phyloP scores from a whole-genome alignment of 352 stramenopile genomes.

The Pythium grandisporangium region DNA sequence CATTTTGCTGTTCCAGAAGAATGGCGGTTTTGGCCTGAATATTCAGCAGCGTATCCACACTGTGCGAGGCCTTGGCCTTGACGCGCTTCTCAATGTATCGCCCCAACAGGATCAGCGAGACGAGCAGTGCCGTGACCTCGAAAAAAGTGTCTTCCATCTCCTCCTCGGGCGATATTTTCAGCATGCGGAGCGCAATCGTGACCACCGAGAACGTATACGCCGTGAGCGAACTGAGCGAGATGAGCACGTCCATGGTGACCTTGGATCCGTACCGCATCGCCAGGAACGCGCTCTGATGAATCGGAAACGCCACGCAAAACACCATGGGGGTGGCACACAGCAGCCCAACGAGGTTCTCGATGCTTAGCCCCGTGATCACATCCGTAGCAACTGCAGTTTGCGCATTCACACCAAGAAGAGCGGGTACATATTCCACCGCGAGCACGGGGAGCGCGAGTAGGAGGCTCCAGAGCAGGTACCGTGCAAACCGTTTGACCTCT shows the following conservation, averaged over 20 bases:
- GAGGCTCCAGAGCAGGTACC: conserved; percentile 39
- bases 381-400: conserved; percentile 15
- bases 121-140: conserved; percentile 52
- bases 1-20: conserved; percentile 50
- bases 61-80: conserved; percentile 60
- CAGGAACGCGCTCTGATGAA: conserved; percentile 60
- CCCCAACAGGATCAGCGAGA: conserved; percentile 65
- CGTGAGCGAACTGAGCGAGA: conserved; percentile 58
- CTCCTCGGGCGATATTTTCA: conserved; percentile 1
- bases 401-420: conserved; percentile 14
- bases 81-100: conserved; percentile 70
- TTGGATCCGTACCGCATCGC: conserved; percentile 46
- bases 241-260: conserved; percentile 73
- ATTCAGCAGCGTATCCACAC: conserved; percentile 48
- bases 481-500: conserved; percentile 32
- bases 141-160: conserved; percentile 52
- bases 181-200: conserved; percentile 13
- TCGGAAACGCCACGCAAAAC: conserved; percentile 45
- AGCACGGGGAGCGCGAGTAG: conserved; percentile 45
- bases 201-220: conserved; percentile 58
- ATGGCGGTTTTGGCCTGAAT: conserved; percentile 85
- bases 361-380: conserved; percentile 29
- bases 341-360: conserved; percentile 39
- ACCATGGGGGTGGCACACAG: conserved; percentile 61
- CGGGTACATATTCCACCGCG: conserved; percentile 46